phyloP scores from a whole-genome alignment of 257 asterid species.

The Coffea eugenioides region DNA sequence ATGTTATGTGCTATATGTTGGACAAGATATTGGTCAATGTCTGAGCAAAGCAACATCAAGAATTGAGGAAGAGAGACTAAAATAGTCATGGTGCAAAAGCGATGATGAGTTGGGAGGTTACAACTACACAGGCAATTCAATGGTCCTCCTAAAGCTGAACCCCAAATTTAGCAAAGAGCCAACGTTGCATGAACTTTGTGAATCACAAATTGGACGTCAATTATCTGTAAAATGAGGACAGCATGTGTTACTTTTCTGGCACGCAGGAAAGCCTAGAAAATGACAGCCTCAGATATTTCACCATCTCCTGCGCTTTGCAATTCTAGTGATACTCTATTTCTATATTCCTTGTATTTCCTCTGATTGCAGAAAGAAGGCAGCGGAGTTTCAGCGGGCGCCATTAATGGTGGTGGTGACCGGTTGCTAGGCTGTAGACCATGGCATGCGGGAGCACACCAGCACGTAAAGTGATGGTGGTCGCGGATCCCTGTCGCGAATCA shows the following conservation, averaged over 20 bases:
- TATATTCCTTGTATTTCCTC: neutral
- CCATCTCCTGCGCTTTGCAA: neutral
- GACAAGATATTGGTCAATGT: neutral
- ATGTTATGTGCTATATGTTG: neutral
- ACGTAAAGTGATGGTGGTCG: constrained; percentile 74
- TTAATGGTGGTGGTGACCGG: constrained; percentile 36
- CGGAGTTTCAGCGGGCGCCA: constrained; percentile 11
- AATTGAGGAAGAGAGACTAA: neutral
- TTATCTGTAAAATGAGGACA: neutral
- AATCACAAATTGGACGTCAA: neutral
- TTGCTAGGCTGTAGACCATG: constrained; percentile 32
- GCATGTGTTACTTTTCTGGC: neutral
- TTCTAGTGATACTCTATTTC: neutral
- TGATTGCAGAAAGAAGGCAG: constrained; percentile 5
- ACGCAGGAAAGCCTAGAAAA: constrained; percentile 2
- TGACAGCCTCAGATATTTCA: constrained; percentile 23
- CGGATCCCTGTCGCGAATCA: constrained; percentile 67
- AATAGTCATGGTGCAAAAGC: neutral
- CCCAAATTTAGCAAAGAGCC: neutral
- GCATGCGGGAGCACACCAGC: constrained; percentile 33
- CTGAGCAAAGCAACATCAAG: neutral
- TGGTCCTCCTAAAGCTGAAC: neutral
- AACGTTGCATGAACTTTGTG: constrained; percentile 3
- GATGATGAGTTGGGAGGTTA: neutral
- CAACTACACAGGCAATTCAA: neutral